These are phyloP conservation scores for Pestalotiopsis fici DNA, from an alignment of 2,329 filamentous ascomycete genomes.

Conservation along the genomic window DNA sequence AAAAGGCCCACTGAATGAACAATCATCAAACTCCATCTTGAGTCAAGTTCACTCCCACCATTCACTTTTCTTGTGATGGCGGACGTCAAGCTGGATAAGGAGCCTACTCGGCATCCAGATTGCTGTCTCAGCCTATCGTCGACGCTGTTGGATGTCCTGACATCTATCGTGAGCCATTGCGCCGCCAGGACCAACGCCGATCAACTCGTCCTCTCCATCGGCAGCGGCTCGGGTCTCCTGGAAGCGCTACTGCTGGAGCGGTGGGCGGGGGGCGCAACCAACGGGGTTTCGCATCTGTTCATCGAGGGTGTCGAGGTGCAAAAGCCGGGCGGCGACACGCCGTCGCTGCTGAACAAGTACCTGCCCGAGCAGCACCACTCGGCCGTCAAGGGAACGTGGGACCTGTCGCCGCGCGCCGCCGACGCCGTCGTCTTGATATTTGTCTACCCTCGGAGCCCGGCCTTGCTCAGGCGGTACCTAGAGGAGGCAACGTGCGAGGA, in stretches of 20 bases:
- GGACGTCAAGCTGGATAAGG: neutral
- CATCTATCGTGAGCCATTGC: neutral
- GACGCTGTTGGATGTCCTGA: slow-evolving; percentile 12
- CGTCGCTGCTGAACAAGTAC: slow-evolving; percentile 10
- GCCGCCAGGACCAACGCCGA: neutral
- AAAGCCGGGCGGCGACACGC: neutral
- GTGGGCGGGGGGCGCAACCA: neutral
- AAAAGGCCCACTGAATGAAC: no score
- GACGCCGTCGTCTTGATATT: slow-evolving; percentile 29
- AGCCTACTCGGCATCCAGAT: slow-evolving; percentile 15
- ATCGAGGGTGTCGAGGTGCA: slow-evolving; percentile 21
- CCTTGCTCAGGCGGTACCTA: slow-evolving; percentile 27
- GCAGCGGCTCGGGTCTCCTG: slow-evolving; percentile 20
- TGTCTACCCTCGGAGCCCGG: slow-evolving; percentile 33
- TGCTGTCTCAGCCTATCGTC: slow-evolving; percentile 18
- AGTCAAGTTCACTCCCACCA: no score
- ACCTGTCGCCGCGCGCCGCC: slow-evolving; percentile 23
- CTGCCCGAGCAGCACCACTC: slow-evolving; percentile 17
- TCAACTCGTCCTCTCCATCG: slow-evolving; percentile 19
- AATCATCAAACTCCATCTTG: no score
- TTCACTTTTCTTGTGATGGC: neutral
- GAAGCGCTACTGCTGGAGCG: slow-evolving; percentile 16
- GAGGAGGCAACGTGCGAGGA: neutral
- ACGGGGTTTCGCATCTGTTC: neutral
- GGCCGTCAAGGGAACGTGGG: slow-evolving; percentile 33